These are phyloP conservation scores for Bassia scoparia DNA, from an alignment of 148 eudicot genomes.

Conservation along the genomic window DNA sequence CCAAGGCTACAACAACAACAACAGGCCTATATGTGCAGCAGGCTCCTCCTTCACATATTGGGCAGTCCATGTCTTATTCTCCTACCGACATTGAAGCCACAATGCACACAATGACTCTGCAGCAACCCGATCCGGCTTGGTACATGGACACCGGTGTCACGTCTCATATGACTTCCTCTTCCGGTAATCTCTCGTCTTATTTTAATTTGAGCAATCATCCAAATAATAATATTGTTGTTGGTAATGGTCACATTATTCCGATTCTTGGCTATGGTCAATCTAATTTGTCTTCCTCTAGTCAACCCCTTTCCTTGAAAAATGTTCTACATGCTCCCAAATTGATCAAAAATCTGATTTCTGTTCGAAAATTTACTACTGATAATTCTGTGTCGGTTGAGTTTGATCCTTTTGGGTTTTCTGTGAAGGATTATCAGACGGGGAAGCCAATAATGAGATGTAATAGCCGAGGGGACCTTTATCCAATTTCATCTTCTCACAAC, in stretches of 20 bases:
- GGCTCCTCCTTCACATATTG: too few species aligned
- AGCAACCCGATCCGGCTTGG: neutral
- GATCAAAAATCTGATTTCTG: too few species aligned
- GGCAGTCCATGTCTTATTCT: too few species aligned
- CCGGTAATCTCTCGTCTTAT: neutral
- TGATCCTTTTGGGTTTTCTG: neutral
- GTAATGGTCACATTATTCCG: neutral
- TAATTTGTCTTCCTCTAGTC: neutral
- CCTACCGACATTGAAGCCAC: neutral
- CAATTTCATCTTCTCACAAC: neutral
- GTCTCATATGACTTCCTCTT: slow-evolving; percentile 1
- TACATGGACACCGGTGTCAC: neutral
- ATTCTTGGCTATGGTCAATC: neutral
- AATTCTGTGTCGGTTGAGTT: too few species aligned
- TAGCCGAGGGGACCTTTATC: neutral
- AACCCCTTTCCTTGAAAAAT: neutral
- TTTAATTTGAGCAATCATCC: slow-evolving; percentile 5
- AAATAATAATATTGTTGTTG: neutral
- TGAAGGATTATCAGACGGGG: slow-evolving; percentile 13
- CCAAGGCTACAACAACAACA: neutral
- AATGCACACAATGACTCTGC: neutral
- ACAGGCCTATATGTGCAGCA: too few species aligned
- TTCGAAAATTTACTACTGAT: too few species aligned
- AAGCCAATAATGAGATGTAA: slow-evolving; percentile 1
- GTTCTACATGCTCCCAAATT: neutral